Conservation (phyloP, 2,329 filamentous ascomycete genomes). For the Colletotrichum kahawae region DNA sequence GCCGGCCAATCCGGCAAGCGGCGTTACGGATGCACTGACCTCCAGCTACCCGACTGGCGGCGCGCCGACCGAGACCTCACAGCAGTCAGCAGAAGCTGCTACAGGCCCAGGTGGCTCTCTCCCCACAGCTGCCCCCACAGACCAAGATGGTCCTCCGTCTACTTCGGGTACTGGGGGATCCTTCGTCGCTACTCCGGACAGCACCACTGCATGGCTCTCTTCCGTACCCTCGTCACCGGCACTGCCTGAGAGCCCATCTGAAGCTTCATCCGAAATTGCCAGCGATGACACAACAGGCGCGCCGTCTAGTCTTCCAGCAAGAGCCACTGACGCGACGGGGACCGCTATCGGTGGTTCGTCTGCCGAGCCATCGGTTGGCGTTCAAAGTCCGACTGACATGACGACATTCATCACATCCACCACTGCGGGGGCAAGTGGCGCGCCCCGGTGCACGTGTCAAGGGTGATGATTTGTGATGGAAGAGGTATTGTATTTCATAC, state of each 20-base stretch:
- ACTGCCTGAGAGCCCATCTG: background rate
- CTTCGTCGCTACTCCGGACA: background rate
- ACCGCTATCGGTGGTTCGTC: background rate
- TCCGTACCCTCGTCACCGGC: background rate
- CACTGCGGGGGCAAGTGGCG: background rate
- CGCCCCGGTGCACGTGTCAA: background rate
- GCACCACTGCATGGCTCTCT: background rate
- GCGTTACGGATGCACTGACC: background rate
- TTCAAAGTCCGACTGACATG: background rate
- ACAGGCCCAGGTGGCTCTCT: background rate
- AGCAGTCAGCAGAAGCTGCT: background rate
- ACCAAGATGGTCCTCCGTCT: background rate
- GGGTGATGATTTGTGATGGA: background rate
- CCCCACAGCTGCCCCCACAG: background rate
- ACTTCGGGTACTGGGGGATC: background rate
- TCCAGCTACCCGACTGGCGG: background rate
- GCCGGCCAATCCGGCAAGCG: background rate
- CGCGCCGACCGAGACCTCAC: background rate
- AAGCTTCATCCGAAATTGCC: background rate
- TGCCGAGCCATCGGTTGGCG: background rate
- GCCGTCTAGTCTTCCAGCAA: background rate
- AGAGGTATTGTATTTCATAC: background rate
- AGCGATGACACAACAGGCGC: background rate
- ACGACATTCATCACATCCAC: background rate
- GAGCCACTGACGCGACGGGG: background rate